Percentiles rank a stretch among this genome's conserved stretches.
These are phyloP conservation scores for Myriosclerotinia curreyana DNA, from an alignment of 2,329 filamentous ascomycete species.

Conservation along the genomic window DNA sequence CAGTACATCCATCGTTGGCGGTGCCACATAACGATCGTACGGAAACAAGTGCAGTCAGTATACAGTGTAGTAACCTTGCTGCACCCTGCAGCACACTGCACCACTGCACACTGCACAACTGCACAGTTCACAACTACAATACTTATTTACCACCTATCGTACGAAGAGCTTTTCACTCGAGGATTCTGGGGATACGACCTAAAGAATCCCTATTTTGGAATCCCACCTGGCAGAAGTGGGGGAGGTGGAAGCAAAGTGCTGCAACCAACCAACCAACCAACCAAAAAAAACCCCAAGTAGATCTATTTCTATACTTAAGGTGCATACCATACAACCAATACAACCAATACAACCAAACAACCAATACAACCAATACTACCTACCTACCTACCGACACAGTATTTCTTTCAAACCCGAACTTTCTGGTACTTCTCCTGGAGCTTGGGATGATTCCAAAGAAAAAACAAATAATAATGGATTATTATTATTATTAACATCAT, in stretches of 20 bases:
- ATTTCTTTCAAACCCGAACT: conserved; percentile 1
- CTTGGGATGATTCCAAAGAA: too few species aligned
- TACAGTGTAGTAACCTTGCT: conserved; percentile 12
- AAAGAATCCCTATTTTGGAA: not conserved
- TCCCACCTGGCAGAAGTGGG: conserved; percentile 12
- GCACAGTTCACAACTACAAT: not conserved
- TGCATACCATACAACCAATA: too few species aligned
- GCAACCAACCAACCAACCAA: not conserved
- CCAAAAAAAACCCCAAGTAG: too few species aligned
- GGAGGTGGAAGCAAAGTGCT: not conserved
- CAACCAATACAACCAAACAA: not conserved
- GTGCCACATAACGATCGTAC: conserved; percentile 15
- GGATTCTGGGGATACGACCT: conserved; percentile 4
- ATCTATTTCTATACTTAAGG: too few species aligned
- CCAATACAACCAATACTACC: not conserved
- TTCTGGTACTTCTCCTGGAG: conserved; percentile 6
- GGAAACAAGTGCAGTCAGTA: conserved; percentile 6
- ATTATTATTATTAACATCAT: too few species aligned
- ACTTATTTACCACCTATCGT: not conserved
- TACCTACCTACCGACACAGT: not conserved
- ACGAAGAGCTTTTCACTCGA: not conserved
- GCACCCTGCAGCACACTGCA: not conserved
- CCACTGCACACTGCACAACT: not conserved
- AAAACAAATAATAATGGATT: conserved; percentile 2
- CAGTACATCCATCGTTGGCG: conserved; percentile 16